A percentile compares a stretch with the other conserved stretches of the same genome.
Conservation (phyloP, 768 basidiomycete genomes). For the Boletus sensibilis region DNA sequence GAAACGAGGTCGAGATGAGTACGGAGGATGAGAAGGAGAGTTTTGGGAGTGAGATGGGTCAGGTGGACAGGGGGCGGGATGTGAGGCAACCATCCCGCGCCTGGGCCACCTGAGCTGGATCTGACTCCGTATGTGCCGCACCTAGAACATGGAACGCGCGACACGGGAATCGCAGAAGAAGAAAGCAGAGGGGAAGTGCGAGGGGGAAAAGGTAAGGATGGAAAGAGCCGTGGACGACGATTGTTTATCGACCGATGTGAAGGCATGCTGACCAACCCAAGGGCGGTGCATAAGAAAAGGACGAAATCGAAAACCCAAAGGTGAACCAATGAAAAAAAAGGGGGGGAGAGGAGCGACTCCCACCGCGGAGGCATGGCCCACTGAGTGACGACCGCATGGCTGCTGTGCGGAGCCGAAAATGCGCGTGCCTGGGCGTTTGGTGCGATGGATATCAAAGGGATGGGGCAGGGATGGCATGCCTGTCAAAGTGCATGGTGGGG, state of each 20-base stretch:
- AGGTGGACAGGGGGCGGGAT: background rate
- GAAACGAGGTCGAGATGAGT: no score
- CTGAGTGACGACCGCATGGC: no score
- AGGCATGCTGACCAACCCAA: background rate
- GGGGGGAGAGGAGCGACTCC: background rate
- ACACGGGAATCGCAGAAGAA: no score
- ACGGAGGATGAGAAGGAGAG: no score
- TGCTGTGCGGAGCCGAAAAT: slow-evolving; percentile 2
- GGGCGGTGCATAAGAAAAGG: background rate
- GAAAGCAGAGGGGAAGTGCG: background rate
- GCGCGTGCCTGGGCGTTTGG: slow-evolving; percentile 22
- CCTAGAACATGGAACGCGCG: no score
- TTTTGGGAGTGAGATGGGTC: no score
- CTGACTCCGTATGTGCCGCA: background rate
- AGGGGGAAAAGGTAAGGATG: background rate
- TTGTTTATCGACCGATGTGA: background rate
- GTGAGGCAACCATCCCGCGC: background rate
- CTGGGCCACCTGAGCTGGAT: background rate
- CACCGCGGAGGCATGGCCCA: no score
- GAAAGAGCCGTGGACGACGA: no score
- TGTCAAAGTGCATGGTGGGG: background rate
- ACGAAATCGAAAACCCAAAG: no score
- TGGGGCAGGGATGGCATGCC: no score
- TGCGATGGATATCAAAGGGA: no score
- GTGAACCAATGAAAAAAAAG: no score